Conservation (phyloP, 306 rosid species). For the Casuarina equisetifolia region DNA sequence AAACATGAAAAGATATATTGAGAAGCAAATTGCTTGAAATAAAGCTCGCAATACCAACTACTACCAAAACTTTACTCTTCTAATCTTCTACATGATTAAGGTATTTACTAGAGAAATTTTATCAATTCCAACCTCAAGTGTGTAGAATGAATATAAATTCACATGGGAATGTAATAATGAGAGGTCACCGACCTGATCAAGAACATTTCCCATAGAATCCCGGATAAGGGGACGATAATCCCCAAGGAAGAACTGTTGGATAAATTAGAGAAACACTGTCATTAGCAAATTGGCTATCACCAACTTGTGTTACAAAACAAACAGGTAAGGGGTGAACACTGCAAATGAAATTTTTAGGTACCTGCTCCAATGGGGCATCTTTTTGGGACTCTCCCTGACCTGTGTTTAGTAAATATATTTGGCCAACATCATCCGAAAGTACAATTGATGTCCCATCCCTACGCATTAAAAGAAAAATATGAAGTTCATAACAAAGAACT, state of each 20-base stretch:
- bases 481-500: constrained; percentile 4
- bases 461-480: constrained; percentile 15
- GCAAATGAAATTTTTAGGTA: constrained; percentile 17
- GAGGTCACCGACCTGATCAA: constrained; percentile 67
- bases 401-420: constrained; percentile 77
- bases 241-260: constrained; percentile 79
- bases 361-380: constrained; percentile 90
- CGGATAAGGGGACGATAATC: constrained; percentile 81
- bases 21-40: neutral
- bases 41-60: neutral
- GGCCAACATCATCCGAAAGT: constrained; percentile 91
- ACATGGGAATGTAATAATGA: constrained; percentile 20
- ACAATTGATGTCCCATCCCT: constrained; percentile 96
- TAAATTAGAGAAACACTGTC: constrained; percentile 29
- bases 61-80: neutral
- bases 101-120: neutral
- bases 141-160: constrained; percentile 12
- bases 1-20: neutral
- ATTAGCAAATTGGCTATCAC: constrained; percentile 23
- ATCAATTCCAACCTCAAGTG: constrained; percentile 9
- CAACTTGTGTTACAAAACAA: constrained; percentile 18
- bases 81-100: neutral
- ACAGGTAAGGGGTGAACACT: constrained; percentile 3
- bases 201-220: constrained; percentile 66
- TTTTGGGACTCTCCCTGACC: constrained; percentile 91